phyloP scores from a whole-genome alignment of 73 alveolate genomes.

The Tetrahymena malaccensis region DNA sequence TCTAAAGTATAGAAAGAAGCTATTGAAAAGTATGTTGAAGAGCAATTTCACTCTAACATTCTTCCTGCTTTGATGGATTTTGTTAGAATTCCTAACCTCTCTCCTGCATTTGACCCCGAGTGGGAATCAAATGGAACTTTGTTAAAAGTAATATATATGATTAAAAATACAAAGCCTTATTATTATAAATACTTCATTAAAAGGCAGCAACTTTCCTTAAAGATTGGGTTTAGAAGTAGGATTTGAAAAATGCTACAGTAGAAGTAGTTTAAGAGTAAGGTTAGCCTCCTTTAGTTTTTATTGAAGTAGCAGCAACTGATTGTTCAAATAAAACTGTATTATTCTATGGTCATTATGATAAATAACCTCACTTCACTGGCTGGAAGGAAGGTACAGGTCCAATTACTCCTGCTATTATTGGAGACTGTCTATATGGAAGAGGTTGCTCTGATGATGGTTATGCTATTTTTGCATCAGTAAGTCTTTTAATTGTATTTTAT shows the following conservation, averaged over 20 bases:
- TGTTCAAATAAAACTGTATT: slow-evolving; percentile 45
- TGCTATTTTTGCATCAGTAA: slow-evolving; percentile 62
- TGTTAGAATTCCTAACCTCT: slow-evolving; percentile 79
- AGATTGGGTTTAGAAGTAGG: slow-evolving; percentile 53
- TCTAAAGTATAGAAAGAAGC: background rate
- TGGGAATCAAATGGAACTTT: slow-evolving; percentile 78
- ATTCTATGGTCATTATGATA: slow-evolving; percentile 87
- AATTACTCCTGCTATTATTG: slow-evolving; percentile 76
- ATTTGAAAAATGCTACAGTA: slow-evolving; percentile 57
- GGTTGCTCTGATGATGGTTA: slow-evolving; percentile 91
- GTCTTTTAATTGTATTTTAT: slow-evolving; percentile 29
- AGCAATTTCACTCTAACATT: slow-evolving; percentile 6
- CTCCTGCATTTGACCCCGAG: slow-evolving; percentile 83
- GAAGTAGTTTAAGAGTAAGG: slow-evolving; percentile 57
- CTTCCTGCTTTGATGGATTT: slow-evolving; percentile 74
- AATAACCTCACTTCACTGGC: slow-evolving; percentile 81
- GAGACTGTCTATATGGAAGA: slow-evolving; percentile 80
- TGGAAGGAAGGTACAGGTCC: slow-evolving; percentile 92
- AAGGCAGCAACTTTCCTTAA: slow-evolving; percentile 53
- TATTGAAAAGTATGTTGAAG: background rate
- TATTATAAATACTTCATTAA: background rate
- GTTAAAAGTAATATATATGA: slow-evolving; percentile 35
- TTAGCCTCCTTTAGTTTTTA: slow-evolving; percentile 61
- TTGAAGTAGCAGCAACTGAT: slow-evolving; percentile 49
- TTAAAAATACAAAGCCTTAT: background rate